Evolutionary conservation across 345 rosid species (phyloP).

Genomic region (Gossypium raimondii): DNA sequence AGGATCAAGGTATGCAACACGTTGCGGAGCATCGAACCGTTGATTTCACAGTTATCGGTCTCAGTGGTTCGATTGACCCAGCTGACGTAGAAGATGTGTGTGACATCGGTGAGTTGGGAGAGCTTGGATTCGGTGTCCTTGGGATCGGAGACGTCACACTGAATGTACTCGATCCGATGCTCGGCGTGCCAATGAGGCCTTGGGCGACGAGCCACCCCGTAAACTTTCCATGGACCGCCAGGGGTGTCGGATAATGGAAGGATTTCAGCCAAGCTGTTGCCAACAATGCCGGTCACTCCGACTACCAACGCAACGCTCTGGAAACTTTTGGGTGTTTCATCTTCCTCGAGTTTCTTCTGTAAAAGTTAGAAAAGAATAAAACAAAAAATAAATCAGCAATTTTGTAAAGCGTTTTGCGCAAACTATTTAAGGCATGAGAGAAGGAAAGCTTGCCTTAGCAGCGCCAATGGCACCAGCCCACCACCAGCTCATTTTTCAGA

Average conservation of each 20-base stretch:
- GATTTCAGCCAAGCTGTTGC: constrained; percentile 88
- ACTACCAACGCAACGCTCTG: constrained; percentile 73
- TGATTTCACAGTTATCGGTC: constrained; percentile 52
- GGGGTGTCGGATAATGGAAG: constrained; percentile 86
- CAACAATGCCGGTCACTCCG: constrained; percentile 87
- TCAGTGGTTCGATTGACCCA: constrained; percentile 56
- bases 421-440: neutral
- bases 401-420: neutral
- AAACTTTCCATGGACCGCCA: constrained; percentile 94
- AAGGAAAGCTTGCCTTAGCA: constrained; percentile 28
- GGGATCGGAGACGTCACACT: constrained; percentile 63
- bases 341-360: constrained; percentile 69
- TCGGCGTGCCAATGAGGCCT: constrained; percentile 73
- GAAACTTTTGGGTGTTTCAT: constrained; percentile 44
- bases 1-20: constrained; percentile 62
- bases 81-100: constrained; percentile 79
- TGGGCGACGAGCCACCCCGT: constrained; percentile 83
- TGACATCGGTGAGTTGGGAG: constrained; percentile 59
- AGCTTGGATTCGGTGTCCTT: constrained; percentile 50
- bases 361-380: neutral
- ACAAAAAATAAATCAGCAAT: neutral
- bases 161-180: constrained; percentile 71
- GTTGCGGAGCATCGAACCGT: constrained; percentile 72
- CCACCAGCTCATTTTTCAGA: constrained; percentile 43
- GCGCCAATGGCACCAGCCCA: constrained; percentile 56